Conservation (phyloP, 768 basidiomycete species). For the Paxillus ammoniavirescens region DNA sequence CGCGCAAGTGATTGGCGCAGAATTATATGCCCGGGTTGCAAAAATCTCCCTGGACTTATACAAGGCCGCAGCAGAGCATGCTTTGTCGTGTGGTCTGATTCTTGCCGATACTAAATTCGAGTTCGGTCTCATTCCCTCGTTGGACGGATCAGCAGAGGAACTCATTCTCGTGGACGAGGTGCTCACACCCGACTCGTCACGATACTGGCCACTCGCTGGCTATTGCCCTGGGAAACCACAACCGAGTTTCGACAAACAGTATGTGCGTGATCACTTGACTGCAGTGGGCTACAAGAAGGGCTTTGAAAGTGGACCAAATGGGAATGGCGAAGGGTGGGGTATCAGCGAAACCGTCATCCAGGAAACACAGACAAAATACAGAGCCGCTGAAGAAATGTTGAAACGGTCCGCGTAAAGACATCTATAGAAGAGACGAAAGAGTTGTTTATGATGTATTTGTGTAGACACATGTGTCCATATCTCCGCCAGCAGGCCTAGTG, state of each 20-base stretch:
- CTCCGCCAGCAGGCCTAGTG: not conserved
- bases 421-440: not conserved
- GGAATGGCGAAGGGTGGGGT: conserved; percentile 71
- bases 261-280: conserved; percentile 86
- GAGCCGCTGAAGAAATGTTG: conserved; percentile 68
- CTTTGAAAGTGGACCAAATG: conserved; percentile 69
- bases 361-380: conserved; percentile 77
- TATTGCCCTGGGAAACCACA: conserved; percentile 77
- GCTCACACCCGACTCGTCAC: conserved; percentile 95
- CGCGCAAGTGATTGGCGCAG: conserved; percentile 60
- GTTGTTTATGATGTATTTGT: not conserved
- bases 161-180: conserved; percentile 93
- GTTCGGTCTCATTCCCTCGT: conserved; percentile 74
- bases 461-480: not conserved
- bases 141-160: conserved; percentile 35
- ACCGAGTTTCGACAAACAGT: conserved; percentile 97
- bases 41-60: conserved; percentile 62
- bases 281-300: conserved; percentile 72
- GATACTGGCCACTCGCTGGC: conserved; percentile 85
- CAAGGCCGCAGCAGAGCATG: conserved; percentile 71
- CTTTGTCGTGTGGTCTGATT: conserved; percentile 76
- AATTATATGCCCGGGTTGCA: conserved; percentile 63
- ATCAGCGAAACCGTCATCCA: conserved; percentile 74
- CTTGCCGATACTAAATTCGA: conserved; percentile 99
- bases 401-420: conserved; percentile 26